Base-by-base conservation (phyloP, 352 stramenopile species). In the Pilasporangium apinafurcum region DNA sequence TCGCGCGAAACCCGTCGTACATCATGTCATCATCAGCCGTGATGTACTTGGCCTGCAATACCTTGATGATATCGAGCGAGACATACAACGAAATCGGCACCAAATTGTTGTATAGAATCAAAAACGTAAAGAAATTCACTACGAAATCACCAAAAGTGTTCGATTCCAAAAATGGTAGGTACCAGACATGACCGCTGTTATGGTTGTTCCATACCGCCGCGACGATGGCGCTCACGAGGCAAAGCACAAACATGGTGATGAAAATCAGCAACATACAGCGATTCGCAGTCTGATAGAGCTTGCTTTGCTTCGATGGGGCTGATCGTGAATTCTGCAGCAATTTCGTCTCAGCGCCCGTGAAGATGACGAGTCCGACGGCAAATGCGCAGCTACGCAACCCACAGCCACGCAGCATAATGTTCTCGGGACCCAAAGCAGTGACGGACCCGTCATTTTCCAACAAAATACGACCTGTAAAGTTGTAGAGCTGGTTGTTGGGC, bases 41-140 rank as follows among this genome's bases (percentile, higher is more conserved):
- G 28, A 90, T 86, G 51, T 75, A 65, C 43, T 86, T 86, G 38
- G 78, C 78, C 39, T 90, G 78, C 9, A 83, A 65, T 4, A 86
- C 69, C 46, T 96, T 98, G 30, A 97, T 81, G 32, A 98, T 86
- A 51, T 98, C 90, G 13, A 98, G 75, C 12, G 92, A 97, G 13
- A 99, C 94, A 65, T 98, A 98, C 7, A 99, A 65, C 62, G 86
- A 98, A 24, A 99, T 83, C 5, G 96, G 96, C 10, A 99, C 85
- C 51, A 99, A 88, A 51, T 98, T 96, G 68, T 85, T 95, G 61
- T 95, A 92, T 34, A 98, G 72, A 14, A 97, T 94, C 18, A 98
- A 63, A 60, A 97, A 98, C 14, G 82, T 86, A 43, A 92, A 92
- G 30, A 84, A 87, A 50, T 95, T 84, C 10, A 91, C 65, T 30